These are phyloP conservation scores for Xylariomycetidae sp. DNA, from an alignment of 2,329 filamentous ascomycete genomes.

Conservation along the genomic window DNA sequence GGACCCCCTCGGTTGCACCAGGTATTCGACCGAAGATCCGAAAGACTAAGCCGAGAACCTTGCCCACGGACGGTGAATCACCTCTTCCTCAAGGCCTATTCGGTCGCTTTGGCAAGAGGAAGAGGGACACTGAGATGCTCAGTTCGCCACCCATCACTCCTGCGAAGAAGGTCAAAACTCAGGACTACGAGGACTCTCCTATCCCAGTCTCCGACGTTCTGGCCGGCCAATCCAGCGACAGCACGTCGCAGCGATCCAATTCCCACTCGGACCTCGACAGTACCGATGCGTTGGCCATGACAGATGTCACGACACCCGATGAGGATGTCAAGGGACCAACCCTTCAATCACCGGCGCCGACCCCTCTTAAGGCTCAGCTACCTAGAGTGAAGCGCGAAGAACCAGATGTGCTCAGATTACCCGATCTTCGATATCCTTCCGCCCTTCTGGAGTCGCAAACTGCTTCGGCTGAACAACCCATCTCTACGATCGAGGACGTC, in stretches of 20 bases:
- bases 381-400: conserved; percentile 29
- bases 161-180: conserved; percentile 41
- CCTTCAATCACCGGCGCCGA: conserved; percentile 29
- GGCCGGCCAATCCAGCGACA: conserved; percentile 34
- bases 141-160: conserved; percentile 52
- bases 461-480: too few relatives aligned
- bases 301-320: conserved; percentile 46
- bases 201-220: conserved; percentile 22
- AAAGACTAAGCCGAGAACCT: conserved; percentile 32
- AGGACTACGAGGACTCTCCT: conserved; percentile 24
- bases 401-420: conserved; percentile 17
- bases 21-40: conserved; percentile 46
- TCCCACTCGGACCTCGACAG: conserved; percentile 28
- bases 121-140: conserved; percentile 37
- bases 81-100: too few relatives aligned
- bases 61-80: conserved; percentile 29
- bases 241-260: conserved; percentile 21
- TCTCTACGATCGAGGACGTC: too few relatives aligned
- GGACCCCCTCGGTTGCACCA: conserved; percentile 52
- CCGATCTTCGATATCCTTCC: conserved; percentile 15
- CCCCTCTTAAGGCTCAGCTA: conserved; percentile 23
- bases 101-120: too few relatives aligned
- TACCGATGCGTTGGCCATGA: conserved; percentile 25
- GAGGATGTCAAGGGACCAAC: conserved; percentile 37
- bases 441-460: too few relatives aligned